Evolutionary conservation across 352 stramenopile species (phyloP).

Genomic region (Phytopythium boreale): DNA sequence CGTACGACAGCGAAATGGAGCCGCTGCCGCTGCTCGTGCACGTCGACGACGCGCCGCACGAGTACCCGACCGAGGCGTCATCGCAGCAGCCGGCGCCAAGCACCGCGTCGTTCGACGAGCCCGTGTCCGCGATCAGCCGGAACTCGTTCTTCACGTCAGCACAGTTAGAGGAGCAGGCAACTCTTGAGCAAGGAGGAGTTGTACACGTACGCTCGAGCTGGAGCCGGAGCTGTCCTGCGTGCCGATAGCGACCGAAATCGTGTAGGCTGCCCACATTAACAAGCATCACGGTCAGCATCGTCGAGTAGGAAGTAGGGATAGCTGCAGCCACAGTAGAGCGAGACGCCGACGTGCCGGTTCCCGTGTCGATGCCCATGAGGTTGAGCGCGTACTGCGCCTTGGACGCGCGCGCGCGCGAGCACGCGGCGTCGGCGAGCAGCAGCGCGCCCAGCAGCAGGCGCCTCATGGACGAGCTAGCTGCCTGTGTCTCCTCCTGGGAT

Average conservation of each 20-base stretch:
- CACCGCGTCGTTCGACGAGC: constrained; percentile 79
- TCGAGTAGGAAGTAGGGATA: background rate
- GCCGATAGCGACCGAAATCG: constrained; percentile 31
- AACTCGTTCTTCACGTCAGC: constrained; percentile 51
- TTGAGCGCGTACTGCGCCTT: constrained; percentile 40
- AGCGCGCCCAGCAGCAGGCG: constrained; percentile 19
- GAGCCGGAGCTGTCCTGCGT: constrained; percentile 20
- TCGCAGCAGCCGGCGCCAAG: constrained; percentile 63
- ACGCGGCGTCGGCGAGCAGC: constrained; percentile 6
- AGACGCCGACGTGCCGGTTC: constrained; percentile 22
- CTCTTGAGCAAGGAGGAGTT: background rate
- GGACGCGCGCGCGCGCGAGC: constrained; percentile 1
- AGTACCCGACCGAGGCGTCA: constrained; percentile 49
- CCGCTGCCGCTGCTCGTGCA: constrained; percentile 29
- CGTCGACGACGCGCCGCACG: constrained; percentile 60
- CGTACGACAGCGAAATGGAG: constrained; percentile 43
- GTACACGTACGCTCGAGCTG: constrained; percentile 20
- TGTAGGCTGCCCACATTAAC: constrained; percentile 25
- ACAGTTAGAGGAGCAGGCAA: background rate
- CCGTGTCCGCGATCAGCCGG: constrained; percentile 75
- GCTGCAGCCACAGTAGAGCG: background rate
- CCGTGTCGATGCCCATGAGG: constrained; percentile 39
- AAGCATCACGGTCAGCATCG: background rate
- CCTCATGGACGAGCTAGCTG: background rate
- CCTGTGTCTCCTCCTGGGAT: background rate